phyloP scores from a whole-genome alignment of 345 rosid species.

The Diplotaxis tenuifolia region DNA sequence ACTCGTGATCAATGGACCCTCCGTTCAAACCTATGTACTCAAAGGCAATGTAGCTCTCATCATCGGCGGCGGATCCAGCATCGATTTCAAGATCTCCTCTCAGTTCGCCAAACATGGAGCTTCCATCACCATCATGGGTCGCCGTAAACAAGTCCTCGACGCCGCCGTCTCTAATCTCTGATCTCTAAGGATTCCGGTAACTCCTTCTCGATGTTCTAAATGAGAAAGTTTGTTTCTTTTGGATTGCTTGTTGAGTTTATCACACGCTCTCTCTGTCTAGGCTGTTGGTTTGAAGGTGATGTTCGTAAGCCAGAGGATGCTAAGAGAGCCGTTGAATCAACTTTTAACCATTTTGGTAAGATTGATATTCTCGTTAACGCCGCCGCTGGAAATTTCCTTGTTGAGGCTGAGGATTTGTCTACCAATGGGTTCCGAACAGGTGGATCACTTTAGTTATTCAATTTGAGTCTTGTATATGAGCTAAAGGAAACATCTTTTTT shows the following conservation, averaged over 20 bases:
- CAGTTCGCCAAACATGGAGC: conserved; percentile 77
- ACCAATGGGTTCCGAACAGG: conserved; percentile 86
- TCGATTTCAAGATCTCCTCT: conserved; percentile 67
- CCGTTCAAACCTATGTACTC: conserved; percentile 56
- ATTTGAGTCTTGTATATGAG: background rate
- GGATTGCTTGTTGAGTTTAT: too few relatives aligned
- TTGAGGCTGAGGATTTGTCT: conserved; percentile 72
- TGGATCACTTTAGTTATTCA: background rate
- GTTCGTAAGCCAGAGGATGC: conserved; percentile 81
- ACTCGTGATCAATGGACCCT: conserved; percentile 54
- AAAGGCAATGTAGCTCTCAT: conserved; percentile 63
- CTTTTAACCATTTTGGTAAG: conserved; percentile 58
- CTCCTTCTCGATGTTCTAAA: too few relatives aligned
- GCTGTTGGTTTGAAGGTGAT: conserved; percentile 81
- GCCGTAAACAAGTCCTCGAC: conserved; percentile 53
- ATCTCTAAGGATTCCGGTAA: conserved; percentile 52
- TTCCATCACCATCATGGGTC: conserved; percentile 73
- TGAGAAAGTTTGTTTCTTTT: too few relatives aligned
- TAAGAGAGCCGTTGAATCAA: conserved; percentile 62
- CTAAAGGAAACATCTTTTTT: background rate
- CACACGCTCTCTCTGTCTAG: conserved; percentile 22
- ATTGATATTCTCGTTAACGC: conserved; percentile 73
- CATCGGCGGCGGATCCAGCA: conserved; percentile 85
- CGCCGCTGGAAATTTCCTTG: conserved; percentile 85
- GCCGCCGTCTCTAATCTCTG: conserved; percentile 8